These are phyloP conservation scores for Rhizopogon salebrosus DNA, from an alignment of 768 basidiomycete species.

Conservation along the genomic window DNA sequence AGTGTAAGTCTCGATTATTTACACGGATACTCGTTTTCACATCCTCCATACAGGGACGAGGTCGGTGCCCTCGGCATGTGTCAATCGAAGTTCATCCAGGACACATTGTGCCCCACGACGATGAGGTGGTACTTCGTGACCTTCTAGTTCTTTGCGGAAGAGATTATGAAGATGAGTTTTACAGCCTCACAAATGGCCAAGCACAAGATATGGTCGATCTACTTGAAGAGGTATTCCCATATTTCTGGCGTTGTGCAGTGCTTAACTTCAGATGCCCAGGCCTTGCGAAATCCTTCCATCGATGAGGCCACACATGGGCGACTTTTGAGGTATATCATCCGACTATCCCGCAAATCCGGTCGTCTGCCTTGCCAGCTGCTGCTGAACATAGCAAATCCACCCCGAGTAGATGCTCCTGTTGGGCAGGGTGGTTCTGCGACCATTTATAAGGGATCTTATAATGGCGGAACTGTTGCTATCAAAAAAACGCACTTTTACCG, in stretches of 20 bases:
- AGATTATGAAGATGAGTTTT: conserved; percentile 10
- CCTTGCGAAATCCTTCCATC: conserved; percentile 5
- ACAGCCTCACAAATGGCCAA: conserved; percentile 1
- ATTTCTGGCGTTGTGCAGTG: not conserved
- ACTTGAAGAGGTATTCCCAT: conserved; percentile 14
- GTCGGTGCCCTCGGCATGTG: not conserved
- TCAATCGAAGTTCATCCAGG: not conserved
- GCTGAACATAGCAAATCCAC: not conserved
- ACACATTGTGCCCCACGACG: not conserved
- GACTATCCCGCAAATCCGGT: conserved; percentile 24
- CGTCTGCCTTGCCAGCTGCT: conserved; percentile 11
- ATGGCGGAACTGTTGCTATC: conserved; percentile 16
- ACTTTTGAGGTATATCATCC: conserved; percentile 13
- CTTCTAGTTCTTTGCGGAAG: conserved; percentile 16
- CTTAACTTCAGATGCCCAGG: conserved; percentile 5
- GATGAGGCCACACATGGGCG: conserved; percentile 10
- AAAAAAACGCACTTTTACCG: conserved; percentile 10
- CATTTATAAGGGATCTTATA: conserved; percentile 14
- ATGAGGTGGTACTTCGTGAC: not conserved
- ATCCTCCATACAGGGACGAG: not conserved
- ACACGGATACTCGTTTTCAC: not conserved
- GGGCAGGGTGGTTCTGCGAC: conserved; percentile 15
- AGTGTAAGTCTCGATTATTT: not conserved
- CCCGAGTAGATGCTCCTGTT: not conserved
- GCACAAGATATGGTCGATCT: conserved; percentile 18